Percentiles rank a stretch among this genome's conserved stretches.
phyloP scores from a whole-genome alignment of 805 yeast species.

The Priceomyces medius region DNA sequence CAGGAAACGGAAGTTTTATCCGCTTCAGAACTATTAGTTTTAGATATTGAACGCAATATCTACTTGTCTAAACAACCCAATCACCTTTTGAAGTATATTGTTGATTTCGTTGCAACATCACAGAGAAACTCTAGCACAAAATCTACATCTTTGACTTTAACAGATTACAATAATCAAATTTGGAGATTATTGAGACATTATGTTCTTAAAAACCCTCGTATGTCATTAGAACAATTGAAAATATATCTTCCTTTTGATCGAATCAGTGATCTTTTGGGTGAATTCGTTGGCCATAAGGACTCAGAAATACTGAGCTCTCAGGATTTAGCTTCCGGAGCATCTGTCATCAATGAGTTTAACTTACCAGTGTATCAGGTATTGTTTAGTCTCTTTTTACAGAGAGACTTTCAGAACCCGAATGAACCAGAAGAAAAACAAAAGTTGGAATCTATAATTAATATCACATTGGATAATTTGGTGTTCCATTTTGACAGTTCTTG shows the following conservation, averaged over 20 bases:
- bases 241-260: conserved; percentile 15
- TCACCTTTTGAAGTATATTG: background rate
- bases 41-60: background rate
- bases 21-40: background rate
- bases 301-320: conserved; percentile 5
- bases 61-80: background rate
- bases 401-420: conserved; percentile 12
- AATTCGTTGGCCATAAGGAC: conserved; percentile 9
- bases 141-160: conserved; percentile 4
- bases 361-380: conserved; percentile 33
- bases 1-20: background rate
- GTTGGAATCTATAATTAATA: conserved; percentile 13
- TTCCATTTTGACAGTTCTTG: conserved; percentile 28
- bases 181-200: conserved; percentile 12
- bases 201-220: conserved; percentile 18
- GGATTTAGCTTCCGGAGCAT: conserved; percentile 17
- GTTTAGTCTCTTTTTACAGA: conserved; percentile 18
- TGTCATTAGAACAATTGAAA: conserved; percentile 21
- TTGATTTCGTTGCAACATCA: background rate
- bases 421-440: conserved; percentile 10
- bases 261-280: conserved; percentile 18
- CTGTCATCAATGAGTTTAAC: conserved; percentile 32
- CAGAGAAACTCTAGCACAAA: background rate
- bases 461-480: conserved; percentile 18
- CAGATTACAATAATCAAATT: conserved; percentile 8